phyloP scores from a whole-genome alignment of 2,329 filamentous ascomycete species.

The Beauveria caledonica region DNA sequence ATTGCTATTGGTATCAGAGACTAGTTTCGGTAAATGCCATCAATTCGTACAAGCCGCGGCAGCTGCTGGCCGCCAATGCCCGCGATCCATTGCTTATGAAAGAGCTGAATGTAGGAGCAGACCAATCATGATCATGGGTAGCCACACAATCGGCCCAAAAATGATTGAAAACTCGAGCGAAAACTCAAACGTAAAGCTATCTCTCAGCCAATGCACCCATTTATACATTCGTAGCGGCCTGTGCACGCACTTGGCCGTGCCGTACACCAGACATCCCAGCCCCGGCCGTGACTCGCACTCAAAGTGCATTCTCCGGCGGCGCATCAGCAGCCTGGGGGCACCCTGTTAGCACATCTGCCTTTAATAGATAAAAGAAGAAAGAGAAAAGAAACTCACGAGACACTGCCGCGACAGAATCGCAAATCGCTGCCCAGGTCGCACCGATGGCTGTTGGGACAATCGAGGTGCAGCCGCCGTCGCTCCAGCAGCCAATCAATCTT shows the following conservation, averaged over 20 bases:
- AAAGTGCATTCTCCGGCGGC: slow-evolving; percentile 48
- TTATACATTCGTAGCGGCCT: slow-evolving; percentile 34
- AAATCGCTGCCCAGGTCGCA: slow-evolving; percentile 53
- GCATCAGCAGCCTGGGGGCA: slow-evolving; percentile 44
- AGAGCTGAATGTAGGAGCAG: no score
- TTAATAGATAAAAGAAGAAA: neutral
- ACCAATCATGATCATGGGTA: no score
- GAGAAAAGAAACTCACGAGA: slow-evolving; percentile 36
- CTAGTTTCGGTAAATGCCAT: no score
- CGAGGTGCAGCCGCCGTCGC: slow-evolving; percentile 52
- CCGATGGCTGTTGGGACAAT: slow-evolving; percentile 51
- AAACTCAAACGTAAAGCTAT: slow-evolving; percentile 36
- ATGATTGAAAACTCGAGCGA: slow-evolving; percentile 21
- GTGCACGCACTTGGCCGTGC: slow-evolving; percentile 39
- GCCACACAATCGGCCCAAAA: no score
- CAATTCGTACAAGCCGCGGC: no score
- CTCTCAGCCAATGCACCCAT: slow-evolving; percentile 36
- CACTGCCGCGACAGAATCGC: slow-evolving; percentile 51
- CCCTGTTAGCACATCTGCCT: neutral
- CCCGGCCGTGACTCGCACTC: slow-evolving; percentile 52
- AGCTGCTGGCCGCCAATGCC: no score
- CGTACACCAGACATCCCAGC: slow-evolving; percentile 47
- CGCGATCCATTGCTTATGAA: no score
- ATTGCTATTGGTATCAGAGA: no score
- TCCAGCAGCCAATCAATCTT: slow-evolving; percentile 64